Conservation (phyloP, 164 flowering plant genomes). For the grape (Vitis vinifera) region ASM3070453v1 NC_081820.1:26547501-26548000, state of each 20-base stretch:
- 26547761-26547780: slow-evolving; percentile 69
- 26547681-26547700: no score
- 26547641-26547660: not conserved
- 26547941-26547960: not conserved
- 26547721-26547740: slow-evolving; percentile 59
- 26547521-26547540: no score
- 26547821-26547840: slow-evolving; percentile 68
- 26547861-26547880: slow-evolving; percentile 50
- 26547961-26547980: not conserved
- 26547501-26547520: no score
- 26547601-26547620: no score
- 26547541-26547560: no score
- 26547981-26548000: slow-evolving; percentile 37
- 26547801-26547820: slow-evolving; percentile 68
- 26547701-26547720: slow-evolving; percentile 27
- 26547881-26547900: slow-evolving; percentile 54
- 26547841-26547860: slow-evolving; percentile 60
- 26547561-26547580: no score
- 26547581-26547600: no score
- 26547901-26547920: not conserved
- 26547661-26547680: not conserved
- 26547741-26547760: slow-evolving; percentile 60
- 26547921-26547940: not conserved
- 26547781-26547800: slow-evolving; percentile 62
- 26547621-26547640: no score